Base-by-base conservation (phyloP, 371 early-diverging fungal species). In the Syncephalastrum sp. region DNA sequence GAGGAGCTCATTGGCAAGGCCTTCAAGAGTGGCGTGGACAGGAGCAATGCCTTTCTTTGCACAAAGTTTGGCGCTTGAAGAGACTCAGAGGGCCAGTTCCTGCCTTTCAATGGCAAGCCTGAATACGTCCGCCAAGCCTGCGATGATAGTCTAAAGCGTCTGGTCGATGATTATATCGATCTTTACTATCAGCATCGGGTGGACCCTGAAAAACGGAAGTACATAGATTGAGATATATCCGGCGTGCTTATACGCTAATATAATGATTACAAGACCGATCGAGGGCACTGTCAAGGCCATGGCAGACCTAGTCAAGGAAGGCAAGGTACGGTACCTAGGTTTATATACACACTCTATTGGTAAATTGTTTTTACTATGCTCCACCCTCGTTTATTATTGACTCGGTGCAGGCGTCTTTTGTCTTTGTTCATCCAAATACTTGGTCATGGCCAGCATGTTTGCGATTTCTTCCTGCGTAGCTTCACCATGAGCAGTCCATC, bases 401-500 rank as follows among this genome's bases (percentile, higher is more conserved):
- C 19, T 46, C 55, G 49, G 8, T 33, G 8, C 38, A 33, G 38
- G 38, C 12, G 6, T 10, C 38, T 59, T 50, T 45, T 33, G 19
- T 29, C 57, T 38, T 42, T 77, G 66, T 49, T 73, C 58, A 10
- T 65, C 51, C 51, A 84, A 56, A 47, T 70, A 64, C n/a, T 74
- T 68, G 10, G 81, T 73, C 69, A 82, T 72, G 17, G 65, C 78
- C 38, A 78, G 51, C 76, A 87, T 68, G 27, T 83, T 77, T 29
- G 74, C 76, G 21, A 89, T 47, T 70, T 94, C 94, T 27, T 78
- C 69, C 8, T 67, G 63, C 4, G 86, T 85, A 2, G 90, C 91
- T 12, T 75, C 61, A 13, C 93, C 94, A 63, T 94, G 90, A 1
- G 94, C 92, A n/a, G 83, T 80, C 94, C 94, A 94, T 48, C 93